A percentile compares a stretch with the other conserved stretches of the same genome.
phyloP scores from a whole-genome alignment of 73 alveolate species.

The Uronychia binucleata region DNA sequence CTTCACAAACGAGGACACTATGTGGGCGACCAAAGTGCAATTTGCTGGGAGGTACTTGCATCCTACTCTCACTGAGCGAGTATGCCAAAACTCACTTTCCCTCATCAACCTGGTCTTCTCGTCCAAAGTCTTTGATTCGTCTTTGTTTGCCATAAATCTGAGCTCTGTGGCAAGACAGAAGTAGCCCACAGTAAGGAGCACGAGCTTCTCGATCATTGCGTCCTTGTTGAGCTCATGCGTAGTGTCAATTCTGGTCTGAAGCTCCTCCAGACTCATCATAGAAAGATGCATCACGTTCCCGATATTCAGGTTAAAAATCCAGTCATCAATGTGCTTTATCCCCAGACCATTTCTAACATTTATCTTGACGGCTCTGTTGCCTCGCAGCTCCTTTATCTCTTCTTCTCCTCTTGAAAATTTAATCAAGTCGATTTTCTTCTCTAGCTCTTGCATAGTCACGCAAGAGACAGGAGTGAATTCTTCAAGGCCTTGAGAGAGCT shows the following conservation, averaged over 20 bases:
- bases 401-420: background rate
- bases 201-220: conserved; percentile 61
- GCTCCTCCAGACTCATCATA: background rate
- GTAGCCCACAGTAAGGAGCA: conserved; percentile 50
- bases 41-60: conserved; percentile 44
- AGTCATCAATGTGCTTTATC: background rate
- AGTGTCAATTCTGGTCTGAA: background rate
- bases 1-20: conserved; percentile 43
- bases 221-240: conserved; percentile 71
- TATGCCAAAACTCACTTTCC: conserved; percentile 60
- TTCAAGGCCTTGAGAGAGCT: background rate
- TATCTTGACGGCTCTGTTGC: background rate
- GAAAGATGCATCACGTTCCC: background rate
- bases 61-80: conserved; percentile 37
- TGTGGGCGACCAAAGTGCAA: conserved; percentile 55
- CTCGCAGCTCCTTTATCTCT: background rate
- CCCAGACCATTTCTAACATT: background rate
- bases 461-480: background rate
- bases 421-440: background rate
- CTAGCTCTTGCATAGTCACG: no score
- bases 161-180: conserved; percentile 70
- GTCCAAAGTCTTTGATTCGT: background rate
- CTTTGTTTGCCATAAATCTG: conserved; percentile 23
- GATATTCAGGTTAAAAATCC: background rate
- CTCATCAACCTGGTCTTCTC: background rate